Evolutionary conservation across 148 eudicot genomes (phyloP).

Genomic region (Rhododendron mucronatum): DNA sequence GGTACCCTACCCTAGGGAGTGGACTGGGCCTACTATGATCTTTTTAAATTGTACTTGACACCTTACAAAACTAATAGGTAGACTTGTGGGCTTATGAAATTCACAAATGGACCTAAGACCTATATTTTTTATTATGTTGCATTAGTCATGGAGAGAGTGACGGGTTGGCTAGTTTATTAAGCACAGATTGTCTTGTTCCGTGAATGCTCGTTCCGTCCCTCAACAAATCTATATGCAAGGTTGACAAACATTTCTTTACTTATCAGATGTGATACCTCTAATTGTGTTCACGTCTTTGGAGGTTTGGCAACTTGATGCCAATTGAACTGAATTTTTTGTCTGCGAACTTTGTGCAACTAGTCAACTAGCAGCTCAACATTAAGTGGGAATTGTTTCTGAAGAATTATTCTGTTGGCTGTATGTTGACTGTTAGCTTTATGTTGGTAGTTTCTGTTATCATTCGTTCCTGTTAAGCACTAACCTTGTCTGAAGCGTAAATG

Average conservation of each 20-base stretch:
- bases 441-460: neutral
- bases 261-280: neutral
- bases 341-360: neutral
- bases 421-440: neutral
- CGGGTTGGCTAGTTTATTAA: neutral
- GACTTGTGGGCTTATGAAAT: too few species aligned
- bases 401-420: neutral
- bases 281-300: neutral
- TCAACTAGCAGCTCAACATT: neutral
- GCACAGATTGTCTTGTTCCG: neutral
- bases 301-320: neutral
- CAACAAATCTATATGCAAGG: neutral
- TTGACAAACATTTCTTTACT: neutral
- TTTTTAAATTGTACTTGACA: too few species aligned
- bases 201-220: neutral
- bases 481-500: neutral
- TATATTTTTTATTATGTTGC: neutral
- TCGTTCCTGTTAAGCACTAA: neutral
- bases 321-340: neutral
- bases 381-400: neutral
- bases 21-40: too few species aligned
- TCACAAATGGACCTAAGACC: too few species aligned
- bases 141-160: neutral
- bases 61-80: too few species aligned
- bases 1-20: too few species aligned